Conservation (phyloP, 176 grass and related monocot genomes). For the Neostapfia colusana region DNA sequence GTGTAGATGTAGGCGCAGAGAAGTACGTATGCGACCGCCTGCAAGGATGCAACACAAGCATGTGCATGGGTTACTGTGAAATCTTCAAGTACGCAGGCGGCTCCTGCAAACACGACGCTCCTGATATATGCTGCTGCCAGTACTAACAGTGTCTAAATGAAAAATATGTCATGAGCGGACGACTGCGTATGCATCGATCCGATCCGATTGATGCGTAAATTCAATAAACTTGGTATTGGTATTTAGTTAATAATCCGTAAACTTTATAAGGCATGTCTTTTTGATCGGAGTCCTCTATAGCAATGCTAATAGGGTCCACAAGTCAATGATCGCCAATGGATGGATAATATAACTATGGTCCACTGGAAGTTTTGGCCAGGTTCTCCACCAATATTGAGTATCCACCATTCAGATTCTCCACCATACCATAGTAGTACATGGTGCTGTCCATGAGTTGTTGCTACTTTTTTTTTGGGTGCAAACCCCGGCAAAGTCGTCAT, state of each 20-base stretch:
- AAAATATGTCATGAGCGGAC: not conserved
- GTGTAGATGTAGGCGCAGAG: not conserved
- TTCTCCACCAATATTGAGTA: not conserved
- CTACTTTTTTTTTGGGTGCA: not conserved
- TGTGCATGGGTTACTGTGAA: not conserved
- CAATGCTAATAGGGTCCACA: too few relatives aligned
- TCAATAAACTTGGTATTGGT: not conserved
- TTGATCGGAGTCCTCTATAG: not conserved
- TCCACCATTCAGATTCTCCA: not conserved
- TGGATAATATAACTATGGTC: too few relatives aligned
- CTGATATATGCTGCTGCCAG: not conserved
- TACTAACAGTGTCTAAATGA: not conserved
- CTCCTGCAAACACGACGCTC: not conserved
- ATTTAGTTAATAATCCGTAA: not conserved
- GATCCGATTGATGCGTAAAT: not conserved
- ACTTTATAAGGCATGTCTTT: not conserved
- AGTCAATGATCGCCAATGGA: too few relatives aligned
- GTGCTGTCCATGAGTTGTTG: not conserved
- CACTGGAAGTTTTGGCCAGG: not conserved
- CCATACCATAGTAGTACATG: not conserved
- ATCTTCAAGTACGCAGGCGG: not conserved
- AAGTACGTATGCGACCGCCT: not conserved
- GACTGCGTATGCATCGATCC: too few relatives aligned
- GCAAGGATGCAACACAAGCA: not conserved
- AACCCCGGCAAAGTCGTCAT: constrained; percentile 11